Percentiles rank a stretch among this genome's conserved stretches.
Evolutionary conservation across 2,329 filamentous ascomycete genomes (phyloP).

Genomic region (Phaeoacremonium minimum): DNA sequence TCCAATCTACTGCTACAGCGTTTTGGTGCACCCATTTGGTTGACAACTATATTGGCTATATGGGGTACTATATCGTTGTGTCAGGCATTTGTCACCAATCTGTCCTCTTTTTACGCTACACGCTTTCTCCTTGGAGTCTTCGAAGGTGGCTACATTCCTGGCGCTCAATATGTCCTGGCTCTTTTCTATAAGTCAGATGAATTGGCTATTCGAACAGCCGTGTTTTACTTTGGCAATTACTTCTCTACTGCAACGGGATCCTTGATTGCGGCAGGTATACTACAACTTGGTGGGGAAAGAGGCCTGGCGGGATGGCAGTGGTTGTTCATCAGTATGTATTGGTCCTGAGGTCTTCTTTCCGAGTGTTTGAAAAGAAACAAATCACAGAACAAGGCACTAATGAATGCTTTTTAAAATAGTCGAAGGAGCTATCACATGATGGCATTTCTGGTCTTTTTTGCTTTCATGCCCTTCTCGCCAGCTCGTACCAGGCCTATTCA

Average conservation of each 20-base stretch:
- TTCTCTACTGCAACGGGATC: conserved; percentile 17
- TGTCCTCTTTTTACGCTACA: conserved; percentile 28
- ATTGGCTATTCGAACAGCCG: conserved; percentile 30
- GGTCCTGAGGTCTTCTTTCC: too few species aligned
- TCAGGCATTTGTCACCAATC: conserved; percentile 31
- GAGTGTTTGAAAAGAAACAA: too few species aligned
- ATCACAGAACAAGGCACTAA: background rate
- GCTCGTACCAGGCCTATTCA: conserved; percentile 7
- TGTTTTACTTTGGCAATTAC: conserved; percentile 39
- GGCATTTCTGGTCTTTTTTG: conserved; percentile 6
- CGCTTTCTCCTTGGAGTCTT: conserved; percentile 32
- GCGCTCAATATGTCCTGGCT: conserved; percentile 26
- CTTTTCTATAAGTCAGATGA: conserved; percentile 36
- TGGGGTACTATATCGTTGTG: conserved; percentile 35
- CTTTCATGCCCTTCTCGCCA: conserved; percentile 7
- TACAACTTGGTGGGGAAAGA: conserved; percentile 4
- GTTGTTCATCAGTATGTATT: conserved; percentile 9
- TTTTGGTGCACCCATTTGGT: conserved; percentile 32
- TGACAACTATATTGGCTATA: conserved; percentile 31
- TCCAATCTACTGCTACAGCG: conserved; percentile 36
- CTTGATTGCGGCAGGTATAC: conserved; percentile 8
- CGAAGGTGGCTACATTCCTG: conserved; percentile 36
- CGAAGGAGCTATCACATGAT: conserved; percentile 7
- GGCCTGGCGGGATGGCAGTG: conserved; percentile 11
- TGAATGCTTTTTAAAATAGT: too few species aligned